Evolutionary conservation across 2,329 filamentous ascomycete species (phyloP).

Genomic region (Boeremia lycopersici): DNA sequence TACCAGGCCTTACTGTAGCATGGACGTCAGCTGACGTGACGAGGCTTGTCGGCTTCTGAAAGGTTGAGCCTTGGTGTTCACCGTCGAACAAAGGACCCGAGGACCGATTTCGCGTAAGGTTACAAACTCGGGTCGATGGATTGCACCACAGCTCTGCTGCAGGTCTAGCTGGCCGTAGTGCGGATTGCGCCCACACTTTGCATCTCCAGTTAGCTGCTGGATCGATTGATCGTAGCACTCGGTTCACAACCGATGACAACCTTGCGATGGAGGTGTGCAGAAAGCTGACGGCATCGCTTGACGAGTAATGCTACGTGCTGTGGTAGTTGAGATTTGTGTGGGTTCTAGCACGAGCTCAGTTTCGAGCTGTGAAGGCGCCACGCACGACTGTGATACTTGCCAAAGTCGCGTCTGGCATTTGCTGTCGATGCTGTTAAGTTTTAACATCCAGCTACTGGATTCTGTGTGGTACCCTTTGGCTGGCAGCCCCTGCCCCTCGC

Average conservation of each 20-base stretch:
- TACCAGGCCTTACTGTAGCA: too few species aligned
- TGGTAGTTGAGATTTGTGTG: neutral
- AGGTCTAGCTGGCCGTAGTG: constrained; percentile 4
- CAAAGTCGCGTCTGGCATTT: neutral
- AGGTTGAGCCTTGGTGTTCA: neutral
- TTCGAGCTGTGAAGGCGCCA: neutral
- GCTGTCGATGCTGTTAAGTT: neutral
- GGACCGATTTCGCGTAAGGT: neutral
- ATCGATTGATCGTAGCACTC: constrained; percentile 6
- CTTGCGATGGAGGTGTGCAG: neutral
- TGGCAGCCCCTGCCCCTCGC: neutral
- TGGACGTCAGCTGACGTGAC: too few species aligned
- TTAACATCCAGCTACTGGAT: neutral
- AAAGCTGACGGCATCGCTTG: neutral
- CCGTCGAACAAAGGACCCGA: neutral
- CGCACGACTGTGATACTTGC: neutral
- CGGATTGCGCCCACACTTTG: constrained; percentile 2
- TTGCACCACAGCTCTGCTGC: neutral
- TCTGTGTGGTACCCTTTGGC: neutral
- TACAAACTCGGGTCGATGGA: neutral
- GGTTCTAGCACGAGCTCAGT: neutral
- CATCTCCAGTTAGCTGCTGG: neutral
- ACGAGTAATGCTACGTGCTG: neutral
- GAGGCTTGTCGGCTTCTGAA: too few species aligned
- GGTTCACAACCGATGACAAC: constrained; percentile 6